Evolutionary conservation across 1,284 basidiomycete genomes (phyloP).

Genomic region (Fomitiporia mediterranea): DNA sequence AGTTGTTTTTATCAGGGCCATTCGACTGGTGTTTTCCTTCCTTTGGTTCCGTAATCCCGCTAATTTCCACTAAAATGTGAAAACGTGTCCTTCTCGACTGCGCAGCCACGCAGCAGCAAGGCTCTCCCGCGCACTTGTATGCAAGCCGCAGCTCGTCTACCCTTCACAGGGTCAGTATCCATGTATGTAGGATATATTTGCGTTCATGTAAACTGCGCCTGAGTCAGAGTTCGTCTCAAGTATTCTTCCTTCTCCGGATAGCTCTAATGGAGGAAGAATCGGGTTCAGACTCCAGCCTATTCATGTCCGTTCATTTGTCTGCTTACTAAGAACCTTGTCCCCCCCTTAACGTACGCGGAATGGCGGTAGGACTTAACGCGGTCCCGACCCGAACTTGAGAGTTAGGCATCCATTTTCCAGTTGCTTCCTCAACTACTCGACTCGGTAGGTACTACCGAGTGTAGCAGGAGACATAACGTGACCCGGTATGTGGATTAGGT

Average conservation of each 20-base stretch:
- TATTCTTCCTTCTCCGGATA: too few species aligned
- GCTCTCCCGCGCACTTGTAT: not conserved
- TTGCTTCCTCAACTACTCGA: too few species aligned
- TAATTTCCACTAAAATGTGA: not conserved
- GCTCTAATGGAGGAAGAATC: too few species aligned
- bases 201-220: too few species aligned
- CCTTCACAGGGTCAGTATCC: too few species aligned
- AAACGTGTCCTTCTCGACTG: not conserved
- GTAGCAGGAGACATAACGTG: conserved; percentile 38
- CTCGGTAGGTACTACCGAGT: too few species aligned
- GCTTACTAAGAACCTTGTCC: not conserved
- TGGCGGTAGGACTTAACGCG: conserved; percentile 61
- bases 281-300: too few species aligned
- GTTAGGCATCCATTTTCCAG: conserved; percentile 33
- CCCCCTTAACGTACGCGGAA: too few species aligned
- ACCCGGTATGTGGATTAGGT: not conserved
- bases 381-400: conserved; percentile 68
- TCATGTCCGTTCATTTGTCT: too few species aligned
- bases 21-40: not conserved
- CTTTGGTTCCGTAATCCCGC: conserved; percentile 4
- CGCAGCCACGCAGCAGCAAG: not conserved
- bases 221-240: too few species aligned
- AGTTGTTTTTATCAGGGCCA: not conserved
- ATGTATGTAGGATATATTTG: too few species aligned
- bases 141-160: not conserved